Base-by-base conservation (phyloP, 2,329 filamentous ascomycete genomes). In the Thielaviopsis euricoi region DNA sequence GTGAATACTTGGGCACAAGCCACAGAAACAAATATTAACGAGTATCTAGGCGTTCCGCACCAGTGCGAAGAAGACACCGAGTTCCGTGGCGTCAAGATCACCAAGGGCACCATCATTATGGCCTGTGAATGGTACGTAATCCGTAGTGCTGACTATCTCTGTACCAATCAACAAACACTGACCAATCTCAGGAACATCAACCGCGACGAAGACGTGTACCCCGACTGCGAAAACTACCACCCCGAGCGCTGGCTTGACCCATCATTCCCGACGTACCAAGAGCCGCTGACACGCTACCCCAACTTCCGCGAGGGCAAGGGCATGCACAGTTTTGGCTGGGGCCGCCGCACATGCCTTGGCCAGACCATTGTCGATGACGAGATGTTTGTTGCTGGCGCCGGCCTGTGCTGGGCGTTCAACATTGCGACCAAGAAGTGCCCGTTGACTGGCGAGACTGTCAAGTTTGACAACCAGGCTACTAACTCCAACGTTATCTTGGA, bases 291-390 rank as follows among this genome's bases (percentile, higher is more conserved):
- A 1, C 74, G 76, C 58, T 83, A 78, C 64, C 82, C 82, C 17
- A 81, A 77, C 66, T 76, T 85, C 65, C 79, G 81, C 62, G 74
- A 77, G 64, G 74, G 75, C 43, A 68, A 71, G 1, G 76, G 75
- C 43, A 80, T 83, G 76, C 77, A 81, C 62, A 81, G 77, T 0
- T 85, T 85, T 64, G 81, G 81, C 26, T 84, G 76, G 72, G 82
- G 81, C 37, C 78, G 81, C 50, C 75, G 82, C 61, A 76, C 76
- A 15, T 85, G 81, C 63, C 73, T 83, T 4, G 81, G 81, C 5
- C 78, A 81, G 68, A 76, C 77, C 57, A 75, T 85, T 52, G 82
- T 79, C 25, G 79, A 83, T 63, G 77, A 80, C 64, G 78, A 81
- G 67, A 73, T 78, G 63, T 75, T 78, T 62, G 69, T 78, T 52